Conservation (phyloP, 1,284 basidiomycete species). For the Athelia psychrophila region DNA sequence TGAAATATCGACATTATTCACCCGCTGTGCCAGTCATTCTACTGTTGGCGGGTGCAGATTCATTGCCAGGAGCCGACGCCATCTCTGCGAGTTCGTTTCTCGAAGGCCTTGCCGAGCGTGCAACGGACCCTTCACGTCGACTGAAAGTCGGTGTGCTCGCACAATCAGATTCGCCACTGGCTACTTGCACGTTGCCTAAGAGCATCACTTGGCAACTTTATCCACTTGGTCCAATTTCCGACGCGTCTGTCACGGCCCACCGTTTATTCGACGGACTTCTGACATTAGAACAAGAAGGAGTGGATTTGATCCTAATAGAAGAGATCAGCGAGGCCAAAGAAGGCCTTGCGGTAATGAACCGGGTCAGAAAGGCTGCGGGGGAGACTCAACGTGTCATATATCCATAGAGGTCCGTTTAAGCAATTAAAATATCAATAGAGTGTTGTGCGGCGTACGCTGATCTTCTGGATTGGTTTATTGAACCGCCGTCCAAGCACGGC, state of each 20-base stretch:
- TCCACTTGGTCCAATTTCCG: slow-evolving; percentile 57
- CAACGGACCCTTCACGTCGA: slow-evolving; percentile 11
- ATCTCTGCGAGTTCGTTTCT: slow-evolving; percentile 36
- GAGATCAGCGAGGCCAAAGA: slow-evolving; percentile 80
- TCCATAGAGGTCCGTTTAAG: too few species aligned
- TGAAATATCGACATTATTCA: slow-evolving; percentile 99
- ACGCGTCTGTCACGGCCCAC: slow-evolving; percentile 73
- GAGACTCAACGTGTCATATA: slow-evolving; percentile 47
- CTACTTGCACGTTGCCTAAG: slow-evolving; percentile 5
- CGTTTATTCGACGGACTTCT: slow-evolving; percentile 89
- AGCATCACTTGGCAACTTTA: not conserved
- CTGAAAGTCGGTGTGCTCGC: slow-evolving; percentile 68
- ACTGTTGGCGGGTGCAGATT: slow-evolving; percentile 54
- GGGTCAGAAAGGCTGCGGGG: slow-evolving; percentile 92
- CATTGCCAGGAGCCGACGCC: slow-evolving; percentile 29
- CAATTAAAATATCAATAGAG: too few species aligned
- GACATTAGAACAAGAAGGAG: slow-evolving; percentile 72
- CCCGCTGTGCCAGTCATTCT: slow-evolving; percentile 84
- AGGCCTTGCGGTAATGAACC: slow-evolving; percentile 96
- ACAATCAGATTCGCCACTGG: slow-evolving; percentile 54
- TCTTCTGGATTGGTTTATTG: too few species aligned
- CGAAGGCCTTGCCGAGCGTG: slow-evolving; percentile 30
- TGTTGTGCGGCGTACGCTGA: too few species aligned
- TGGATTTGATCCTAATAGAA: slow-evolving; percentile 87
- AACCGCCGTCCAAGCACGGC: too few species aligned